Evolutionary conservation across 495 filamentous ascomycete species (phyloP).

Genomic region (Lindgomyces ingoldianus): DNA sequence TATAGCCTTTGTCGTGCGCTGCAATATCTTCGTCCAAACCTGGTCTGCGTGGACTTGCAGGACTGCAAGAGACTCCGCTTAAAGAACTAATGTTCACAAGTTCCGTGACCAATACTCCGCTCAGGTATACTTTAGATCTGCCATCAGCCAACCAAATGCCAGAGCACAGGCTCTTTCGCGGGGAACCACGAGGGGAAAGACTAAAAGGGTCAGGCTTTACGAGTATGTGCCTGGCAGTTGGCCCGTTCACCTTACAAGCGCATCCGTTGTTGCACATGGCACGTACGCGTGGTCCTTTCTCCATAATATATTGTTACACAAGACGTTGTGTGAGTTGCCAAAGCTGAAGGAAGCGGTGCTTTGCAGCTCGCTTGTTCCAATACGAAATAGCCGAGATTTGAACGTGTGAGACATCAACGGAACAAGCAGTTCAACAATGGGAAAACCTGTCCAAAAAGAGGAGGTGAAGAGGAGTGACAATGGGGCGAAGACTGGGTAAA

Average conservation of each 20-base stretch:
- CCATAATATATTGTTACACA: constrained; percentile 1
- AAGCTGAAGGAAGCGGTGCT: constrained; percentile 9
- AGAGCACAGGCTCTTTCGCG: neutral
- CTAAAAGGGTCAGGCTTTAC: neutral
- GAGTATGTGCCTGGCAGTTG: neutral
- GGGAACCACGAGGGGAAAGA: neutral
- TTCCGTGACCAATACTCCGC: constrained; percentile 10
- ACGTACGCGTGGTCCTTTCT: constrained; percentile 10
- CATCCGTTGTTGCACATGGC: constrained; percentile 10
- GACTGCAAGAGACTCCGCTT: neutral
- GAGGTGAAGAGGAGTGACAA: constrained; percentile 8
- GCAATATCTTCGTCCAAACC: neutral
- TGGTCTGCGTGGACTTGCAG: constrained; percentile 4
- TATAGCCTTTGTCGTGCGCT: neutral
- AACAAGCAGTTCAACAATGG: neutral
- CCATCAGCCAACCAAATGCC: neutral
- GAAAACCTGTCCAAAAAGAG: constrained; percentile 14
- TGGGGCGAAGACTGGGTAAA: constrained; percentile 19
- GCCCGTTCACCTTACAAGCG: constrained; percentile 13
- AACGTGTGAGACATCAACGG: constrained; percentile 13
- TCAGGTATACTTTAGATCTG: neutral
- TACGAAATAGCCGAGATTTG: constrained; percentile 35
- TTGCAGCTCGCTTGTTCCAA: constrained; percentile 25
- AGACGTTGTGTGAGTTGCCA: neutral
- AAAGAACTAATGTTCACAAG: neutral